phyloP scores from a whole-genome alignment of 805 yeast species.

The Osmozyma mogii region DNA sequence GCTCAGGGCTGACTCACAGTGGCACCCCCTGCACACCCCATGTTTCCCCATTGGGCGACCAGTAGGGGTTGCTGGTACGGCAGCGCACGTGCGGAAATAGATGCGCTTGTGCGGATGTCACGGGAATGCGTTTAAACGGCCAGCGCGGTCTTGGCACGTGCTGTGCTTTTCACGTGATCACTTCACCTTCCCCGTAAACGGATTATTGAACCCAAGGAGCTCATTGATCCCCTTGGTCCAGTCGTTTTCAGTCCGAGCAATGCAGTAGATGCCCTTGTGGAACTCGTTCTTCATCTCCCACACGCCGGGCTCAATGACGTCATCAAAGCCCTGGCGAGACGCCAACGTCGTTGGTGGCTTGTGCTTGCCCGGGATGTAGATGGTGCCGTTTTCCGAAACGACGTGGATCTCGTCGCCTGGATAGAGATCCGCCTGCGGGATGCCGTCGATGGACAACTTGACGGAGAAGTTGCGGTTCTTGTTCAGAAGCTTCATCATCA shows the following conservation, averaged over 20 bases:
- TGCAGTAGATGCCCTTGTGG: slow-evolving; percentile 73
- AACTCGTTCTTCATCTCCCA: slow-evolving; percentile 4
- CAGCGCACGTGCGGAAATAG: background rate
- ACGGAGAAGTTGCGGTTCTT: slow-evolving; percentile 33
- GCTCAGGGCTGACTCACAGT: too few relatives aligned
- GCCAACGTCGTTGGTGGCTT: slow-evolving; percentile 26
- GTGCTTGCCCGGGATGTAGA: slow-evolving; percentile 43
- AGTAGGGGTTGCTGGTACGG: background rate
- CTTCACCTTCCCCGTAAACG: slow-evolving; percentile 45
- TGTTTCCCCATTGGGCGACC: background rate
- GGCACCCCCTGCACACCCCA: background rate
- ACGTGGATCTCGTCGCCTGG: slow-evolving; percentile 79
- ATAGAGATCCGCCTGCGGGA: slow-evolving; percentile 56
- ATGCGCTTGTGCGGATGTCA: slow-evolving; percentile 6
- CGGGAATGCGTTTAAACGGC: slow-evolving; percentile 2
- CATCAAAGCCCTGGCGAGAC: slow-evolving; percentile 12
- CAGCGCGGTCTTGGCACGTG: background rate
- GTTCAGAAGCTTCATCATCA: slow-evolving; percentile 53
- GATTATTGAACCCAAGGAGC: slow-evolving; percentile 78
- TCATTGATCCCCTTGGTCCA: slow-evolving; percentile 91
- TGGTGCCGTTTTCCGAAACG: slow-evolving; percentile 56
- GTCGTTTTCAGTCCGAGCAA: slow-evolving; percentile 74
- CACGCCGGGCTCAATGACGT: slow-evolving; percentile 15
- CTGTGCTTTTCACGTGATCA: slow-evolving; percentile 4
- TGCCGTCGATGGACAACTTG: slow-evolving; percentile 77